Percentiles rank a stretch among this genome's conserved stretches.
Evolutionary conservation across 805 yeast genomes (phyloP).

Genomic region (Pichia deserticola): DNA sequence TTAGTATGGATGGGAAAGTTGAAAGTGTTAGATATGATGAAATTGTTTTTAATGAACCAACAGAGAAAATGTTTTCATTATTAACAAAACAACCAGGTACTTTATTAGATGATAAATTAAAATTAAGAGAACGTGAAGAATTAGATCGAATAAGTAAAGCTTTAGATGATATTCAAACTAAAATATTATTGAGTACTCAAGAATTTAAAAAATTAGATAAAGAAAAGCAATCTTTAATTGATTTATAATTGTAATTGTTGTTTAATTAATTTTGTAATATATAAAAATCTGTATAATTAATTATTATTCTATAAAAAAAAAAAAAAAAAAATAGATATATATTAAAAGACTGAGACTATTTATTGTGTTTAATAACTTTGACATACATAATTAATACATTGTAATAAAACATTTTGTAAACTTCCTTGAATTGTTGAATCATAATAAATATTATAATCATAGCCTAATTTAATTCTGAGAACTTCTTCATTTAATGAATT

Average conservation of each 20-base stretch:
- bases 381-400: conserved; percentile 11
- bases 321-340: no score
- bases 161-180: conserved; percentile 21
- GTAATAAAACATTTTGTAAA: conserved; percentile 13
- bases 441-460: conserved; percentile 19
- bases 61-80: conserved; percentile 76
- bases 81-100: conserved; percentile 64
- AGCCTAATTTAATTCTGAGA: conserved; percentile 19
- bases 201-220: conserved; percentile 25
- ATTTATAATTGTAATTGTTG: conserved; percentile 3
- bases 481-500: conserved; percentile 19
- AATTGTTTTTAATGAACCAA: conserved; percentile 90
- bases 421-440: conserved; percentile 10
- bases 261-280: not conserved
- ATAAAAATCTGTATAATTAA: no score
- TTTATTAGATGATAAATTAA: conserved; percentile 31
- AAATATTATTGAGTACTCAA: conserved; percentile 18
- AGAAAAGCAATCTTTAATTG: conserved; percentile 23
- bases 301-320: no score
- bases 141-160: conserved; percentile 43
- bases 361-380: not conserved
- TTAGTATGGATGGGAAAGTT: conserved; percentile 33
- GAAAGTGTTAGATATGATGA: conserved; percentile 75
- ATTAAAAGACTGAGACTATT: no score
- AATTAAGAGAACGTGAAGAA: conserved; percentile 59